Evolutionary conservation across 2,329 filamentous ascomycete species (phyloP).

Genomic region (Shiraia bambusicola): DNA sequence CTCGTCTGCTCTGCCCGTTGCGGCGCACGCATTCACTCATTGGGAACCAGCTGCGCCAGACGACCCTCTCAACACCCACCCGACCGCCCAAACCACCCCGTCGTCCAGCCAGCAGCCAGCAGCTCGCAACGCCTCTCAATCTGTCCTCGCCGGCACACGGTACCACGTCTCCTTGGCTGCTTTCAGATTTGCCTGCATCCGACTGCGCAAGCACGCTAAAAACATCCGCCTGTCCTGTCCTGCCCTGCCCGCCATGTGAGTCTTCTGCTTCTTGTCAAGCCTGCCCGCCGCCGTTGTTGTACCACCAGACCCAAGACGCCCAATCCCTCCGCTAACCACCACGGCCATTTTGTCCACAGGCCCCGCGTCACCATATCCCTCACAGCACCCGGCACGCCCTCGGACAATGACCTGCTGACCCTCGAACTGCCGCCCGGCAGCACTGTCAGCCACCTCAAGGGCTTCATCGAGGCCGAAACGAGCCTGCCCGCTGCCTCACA

Average conservation of each 20-base stretch:
- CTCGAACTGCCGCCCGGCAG: slow-evolving; percentile 82
- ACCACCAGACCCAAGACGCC: slow-evolving; percentile 31
- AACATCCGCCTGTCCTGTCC: no score
- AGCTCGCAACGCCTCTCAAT: slow-evolving; percentile 9
- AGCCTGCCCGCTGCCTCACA: slow-evolving; percentile 71
- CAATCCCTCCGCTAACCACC: slow-evolving; percentile 30
- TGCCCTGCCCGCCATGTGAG: slow-evolving; percentile 38
- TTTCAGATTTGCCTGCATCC: slow-evolving; percentile 39
- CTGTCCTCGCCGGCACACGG: slow-evolving; percentile 24
- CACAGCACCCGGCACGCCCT: slow-evolving; percentile 67
- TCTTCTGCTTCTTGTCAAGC: slow-evolving; percentile 4
- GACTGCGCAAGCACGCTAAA: slow-evolving; percentile 33
- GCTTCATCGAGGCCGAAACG: slow-evolving; percentile 82
- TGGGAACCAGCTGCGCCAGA: slow-evolving; percentile 20
- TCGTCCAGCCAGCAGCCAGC: slow-evolving; percentile 14
- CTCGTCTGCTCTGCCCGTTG: no score
- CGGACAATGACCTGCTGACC: slow-evolving; percentile 73
- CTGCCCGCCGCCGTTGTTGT: slow-evolving; percentile 34
- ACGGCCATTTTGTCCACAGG: slow-evolving; percentile 54
- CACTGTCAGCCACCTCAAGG: slow-evolving; percentile 81
- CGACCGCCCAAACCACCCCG: slow-evolving; percentile 22
- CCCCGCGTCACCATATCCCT: slow-evolving; percentile 81
- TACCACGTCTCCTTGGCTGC: slow-evolving; percentile 36
- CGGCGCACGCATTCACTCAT: slow-evolving; percentile 17
- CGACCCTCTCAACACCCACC: slow-evolving; percentile 14